Conservation (phyloP, 108 stramenopile genomes). For the Fragilariopsis cylindrus region DNA sequence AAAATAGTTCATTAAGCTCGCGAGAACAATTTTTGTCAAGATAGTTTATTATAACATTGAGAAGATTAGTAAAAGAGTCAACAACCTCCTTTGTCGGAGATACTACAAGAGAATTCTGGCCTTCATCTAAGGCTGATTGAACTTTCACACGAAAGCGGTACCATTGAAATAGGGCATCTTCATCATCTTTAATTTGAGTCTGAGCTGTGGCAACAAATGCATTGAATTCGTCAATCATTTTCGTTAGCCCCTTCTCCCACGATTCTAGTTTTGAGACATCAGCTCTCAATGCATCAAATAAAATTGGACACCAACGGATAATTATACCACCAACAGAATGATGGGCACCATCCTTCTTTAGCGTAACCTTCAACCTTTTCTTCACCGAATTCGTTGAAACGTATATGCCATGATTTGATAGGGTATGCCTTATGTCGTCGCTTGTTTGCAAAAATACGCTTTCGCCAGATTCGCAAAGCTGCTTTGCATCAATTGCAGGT, state of each 20-base stretch:
- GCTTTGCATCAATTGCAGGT: constrained; percentile 24
- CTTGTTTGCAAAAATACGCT: constrained; percentile 48
- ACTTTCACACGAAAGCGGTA: constrained; percentile 39
- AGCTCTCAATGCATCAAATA: constrained; percentile 62
- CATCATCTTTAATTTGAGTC: neutral
- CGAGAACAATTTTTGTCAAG: constrained; percentile 25
- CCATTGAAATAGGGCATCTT: constrained; percentile 24
- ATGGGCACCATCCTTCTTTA: constrained; percentile 62
- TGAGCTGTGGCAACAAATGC: constrained; percentile 20
- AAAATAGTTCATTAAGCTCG: constrained; percentile 21
- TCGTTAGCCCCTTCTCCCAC: constrained; percentile 40
- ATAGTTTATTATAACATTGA: constrained; percentile 1
- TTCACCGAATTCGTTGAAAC: constrained; percentile 48
- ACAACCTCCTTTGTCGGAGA: constrained; percentile 42
- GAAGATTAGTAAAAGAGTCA: constrained; percentile 24
- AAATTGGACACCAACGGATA: constrained; percentile 68
- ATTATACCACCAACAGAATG: constrained; percentile 60
- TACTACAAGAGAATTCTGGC: constrained; percentile 45
- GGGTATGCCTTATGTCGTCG: constrained; percentile 52
- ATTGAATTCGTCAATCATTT: constrained; percentile 18
- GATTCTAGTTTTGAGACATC: constrained; percentile 45
- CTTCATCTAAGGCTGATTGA: constrained; percentile 41
- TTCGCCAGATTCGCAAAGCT: constrained; percentile 47
- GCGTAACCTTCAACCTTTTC: constrained; percentile 43
- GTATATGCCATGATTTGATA: constrained; percentile 50